Evolutionary conservation across 495 filamentous ascomycete species (phyloP).

Genomic region (Chaetomium tenue): DNA sequence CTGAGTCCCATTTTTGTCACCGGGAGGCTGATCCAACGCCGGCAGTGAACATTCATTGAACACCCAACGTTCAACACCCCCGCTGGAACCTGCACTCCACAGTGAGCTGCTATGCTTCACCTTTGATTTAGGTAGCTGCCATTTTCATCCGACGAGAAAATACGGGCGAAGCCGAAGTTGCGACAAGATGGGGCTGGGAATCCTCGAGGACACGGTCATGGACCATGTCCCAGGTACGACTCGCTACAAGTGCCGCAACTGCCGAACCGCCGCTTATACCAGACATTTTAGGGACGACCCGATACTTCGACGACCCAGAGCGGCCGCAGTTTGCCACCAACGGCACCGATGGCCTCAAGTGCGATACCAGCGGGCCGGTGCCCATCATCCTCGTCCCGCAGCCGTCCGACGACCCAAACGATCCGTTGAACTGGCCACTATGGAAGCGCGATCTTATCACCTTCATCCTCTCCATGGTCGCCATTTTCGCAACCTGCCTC

Average conservation of each 20-base stretch:
- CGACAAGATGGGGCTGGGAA: constrained; percentile 72
- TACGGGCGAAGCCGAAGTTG: neutral
- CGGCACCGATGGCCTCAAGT: constrained; percentile 57
- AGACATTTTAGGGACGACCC: constrained; percentile 55
- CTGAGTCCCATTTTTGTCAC: neutral
- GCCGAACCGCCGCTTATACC: constrained; percentile 13
- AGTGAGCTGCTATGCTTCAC: constrained; percentile 3
- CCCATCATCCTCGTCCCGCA: constrained; percentile 78
- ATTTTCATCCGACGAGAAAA: neutral
- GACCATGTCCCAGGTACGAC: constrained; percentile 70
- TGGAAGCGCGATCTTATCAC: constrained; percentile 84
- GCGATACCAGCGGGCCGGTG: constrained; percentile 62
- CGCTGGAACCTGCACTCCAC: neutral
- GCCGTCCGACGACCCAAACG: constrained; percentile 77
- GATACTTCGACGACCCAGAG: constrained; percentile 59
- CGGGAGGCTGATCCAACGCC: neutral
- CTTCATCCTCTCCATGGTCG: constrained; percentile 69
- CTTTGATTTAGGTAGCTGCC: neutral
- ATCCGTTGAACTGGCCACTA: constrained; percentile 82
- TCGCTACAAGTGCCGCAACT: neutral
- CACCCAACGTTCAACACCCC: neutral
- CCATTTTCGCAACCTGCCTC: constrained; percentile 76
- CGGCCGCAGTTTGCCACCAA: constrained; percentile 44
- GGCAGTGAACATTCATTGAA: neutral
- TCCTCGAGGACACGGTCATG: constrained; percentile 64